These are phyloP conservation scores for Pistacia atlantica DNA, from an alignment of 345 rosid species.

Conservation along the genomic window DNA sequence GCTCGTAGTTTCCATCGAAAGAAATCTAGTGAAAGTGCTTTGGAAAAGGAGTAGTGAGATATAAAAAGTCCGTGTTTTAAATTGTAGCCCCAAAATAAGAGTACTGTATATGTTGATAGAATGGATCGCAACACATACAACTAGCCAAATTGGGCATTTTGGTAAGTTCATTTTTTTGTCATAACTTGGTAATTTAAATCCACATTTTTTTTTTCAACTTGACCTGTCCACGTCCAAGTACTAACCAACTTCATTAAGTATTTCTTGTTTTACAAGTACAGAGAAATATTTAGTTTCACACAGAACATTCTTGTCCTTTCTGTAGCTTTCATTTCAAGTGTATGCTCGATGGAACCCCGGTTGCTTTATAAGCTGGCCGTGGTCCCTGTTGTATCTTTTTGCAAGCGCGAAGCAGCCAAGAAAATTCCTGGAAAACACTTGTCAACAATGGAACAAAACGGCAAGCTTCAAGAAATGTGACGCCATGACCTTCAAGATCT, in stretches of 20 bases:
- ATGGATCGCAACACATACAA: too few species aligned
- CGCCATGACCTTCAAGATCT: too few species aligned
- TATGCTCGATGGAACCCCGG: too few species aligned
- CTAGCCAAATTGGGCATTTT: slow-evolving; percentile 6
- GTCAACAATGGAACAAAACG: too few species aligned
- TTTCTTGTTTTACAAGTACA: neutral
- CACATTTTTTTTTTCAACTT: neutral
- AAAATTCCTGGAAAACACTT: too few species aligned
- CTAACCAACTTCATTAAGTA: neutral
- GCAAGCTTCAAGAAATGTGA: too few species aligned
- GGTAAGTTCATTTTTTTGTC: neutral
- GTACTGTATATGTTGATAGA: neutral
- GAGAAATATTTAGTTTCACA: neutral
- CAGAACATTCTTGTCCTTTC: neutral
- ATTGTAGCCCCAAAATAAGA: neutral
- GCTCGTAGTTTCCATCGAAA: slow-evolving; percentile 11
- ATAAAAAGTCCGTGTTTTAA: neutral
- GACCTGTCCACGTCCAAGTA: too few species aligned
- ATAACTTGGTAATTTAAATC: too few species aligned
- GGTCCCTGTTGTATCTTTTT: too few species aligned
- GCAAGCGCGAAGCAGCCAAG: too few species aligned
- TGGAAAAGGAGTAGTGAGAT: neutral
- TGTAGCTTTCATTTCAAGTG: neutral
- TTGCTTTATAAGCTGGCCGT: too few species aligned
- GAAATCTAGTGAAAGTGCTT: neutral